Conservation (phyloP, 1,284 basidiomycete species). For the Cutaneotrichosporon mucoides region DNA sequence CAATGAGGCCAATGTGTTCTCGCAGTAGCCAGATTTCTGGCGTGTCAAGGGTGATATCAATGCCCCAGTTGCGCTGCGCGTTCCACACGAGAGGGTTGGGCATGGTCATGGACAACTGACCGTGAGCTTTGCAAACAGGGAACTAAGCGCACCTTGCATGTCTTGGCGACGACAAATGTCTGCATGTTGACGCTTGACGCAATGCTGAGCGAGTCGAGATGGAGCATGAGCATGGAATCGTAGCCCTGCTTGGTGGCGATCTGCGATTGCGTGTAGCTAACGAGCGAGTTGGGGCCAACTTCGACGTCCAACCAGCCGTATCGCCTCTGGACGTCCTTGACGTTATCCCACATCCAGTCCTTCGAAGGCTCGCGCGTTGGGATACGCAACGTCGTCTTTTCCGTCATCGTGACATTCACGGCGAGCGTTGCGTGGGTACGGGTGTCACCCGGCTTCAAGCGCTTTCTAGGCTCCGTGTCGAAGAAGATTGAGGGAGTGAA, state of each 20-base stretch:
- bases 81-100: conserved; percentile 53
- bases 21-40: conserved; percentile 73
- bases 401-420: conserved; percentile 71
- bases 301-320: conserved; percentile 65
- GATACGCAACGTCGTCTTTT: conserved; percentile 68
- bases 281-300: conserved; percentile 72
- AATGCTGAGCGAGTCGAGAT: conserved; percentile 72
- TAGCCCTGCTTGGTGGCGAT: conserved; percentile 68
- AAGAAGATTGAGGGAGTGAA: conserved; percentile 79
- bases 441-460: conserved; percentile 66
- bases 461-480: conserved; percentile 57
- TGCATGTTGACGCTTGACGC: conserved; percentile 84
- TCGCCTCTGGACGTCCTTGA: conserved; percentile 54
- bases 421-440: conserved; percentile 75
- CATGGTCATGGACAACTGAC: conserved; percentile 48
- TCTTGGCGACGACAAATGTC: conserved; percentile 66
- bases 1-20: conserved; percentile 88
- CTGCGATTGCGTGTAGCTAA: conserved; percentile 78
- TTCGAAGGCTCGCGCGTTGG: conserved; percentile 73
- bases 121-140: not conserved
- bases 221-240: conserved; percentile 69
- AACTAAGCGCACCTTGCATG: conserved; percentile 54
- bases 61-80: conserved; percentile 67
- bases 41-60: conserved; percentile 64
- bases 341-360: conserved; percentile 37